These are phyloP conservation scores for Iberis pinnata DNA, from an alignment of 345 rosid genomes.

Conservation along the genomic window DNA sequence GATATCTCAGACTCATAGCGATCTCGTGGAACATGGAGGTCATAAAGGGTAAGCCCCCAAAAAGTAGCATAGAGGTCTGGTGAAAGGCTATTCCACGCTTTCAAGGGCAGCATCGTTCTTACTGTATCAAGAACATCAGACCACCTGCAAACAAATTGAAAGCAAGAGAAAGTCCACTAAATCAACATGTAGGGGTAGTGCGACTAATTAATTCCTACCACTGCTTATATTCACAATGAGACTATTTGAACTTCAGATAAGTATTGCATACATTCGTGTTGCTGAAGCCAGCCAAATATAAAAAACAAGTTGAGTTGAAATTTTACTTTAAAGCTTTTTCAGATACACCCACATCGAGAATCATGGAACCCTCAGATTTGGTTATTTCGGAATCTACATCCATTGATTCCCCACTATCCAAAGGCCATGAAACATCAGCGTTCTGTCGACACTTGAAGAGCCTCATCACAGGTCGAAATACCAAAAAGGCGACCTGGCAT, in stretches of 20 bases:
- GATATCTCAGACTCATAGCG: conserved; percentile 95
- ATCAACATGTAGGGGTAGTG: conserved; percentile 6
- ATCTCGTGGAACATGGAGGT: conserved; percentile 86
- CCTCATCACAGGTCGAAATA: conserved; percentile 96
- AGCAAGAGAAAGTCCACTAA: conserved; percentile 1
- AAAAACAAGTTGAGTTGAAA: conserved; percentile 8
- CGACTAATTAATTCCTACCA: conserved; percentile 3
- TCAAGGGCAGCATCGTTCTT: conserved; percentile 82
- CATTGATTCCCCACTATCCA: conserved; percentile 46
- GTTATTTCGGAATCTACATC: conserved; percentile 27
- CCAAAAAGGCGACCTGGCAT: conserved; percentile 84
- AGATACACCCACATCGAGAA: conserved; percentile 60
- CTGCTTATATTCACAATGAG: conserved; percentile 13
- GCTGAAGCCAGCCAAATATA: no score
- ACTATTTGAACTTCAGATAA: conserved; percentile 8
- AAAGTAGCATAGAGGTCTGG: conserved; percentile 95
- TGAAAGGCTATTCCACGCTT: conserved; percentile 99
- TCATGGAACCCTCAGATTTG: conserved; percentile 44
- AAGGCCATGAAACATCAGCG: conserved; percentile 82
- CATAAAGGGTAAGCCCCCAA: conserved; percentile 98
- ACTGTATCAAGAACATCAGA: conserved; percentile 82
- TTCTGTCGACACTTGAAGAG: conserved; percentile 67
- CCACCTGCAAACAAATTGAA: conserved; percentile 63
- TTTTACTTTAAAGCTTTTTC: conserved; percentile 54
- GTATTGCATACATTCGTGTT: conserved; percentile 10